phyloP scores from a whole-genome alignment of 2,329 filamentous ascomycete genomes.

The Diaporthe aspalathi region DNA sequence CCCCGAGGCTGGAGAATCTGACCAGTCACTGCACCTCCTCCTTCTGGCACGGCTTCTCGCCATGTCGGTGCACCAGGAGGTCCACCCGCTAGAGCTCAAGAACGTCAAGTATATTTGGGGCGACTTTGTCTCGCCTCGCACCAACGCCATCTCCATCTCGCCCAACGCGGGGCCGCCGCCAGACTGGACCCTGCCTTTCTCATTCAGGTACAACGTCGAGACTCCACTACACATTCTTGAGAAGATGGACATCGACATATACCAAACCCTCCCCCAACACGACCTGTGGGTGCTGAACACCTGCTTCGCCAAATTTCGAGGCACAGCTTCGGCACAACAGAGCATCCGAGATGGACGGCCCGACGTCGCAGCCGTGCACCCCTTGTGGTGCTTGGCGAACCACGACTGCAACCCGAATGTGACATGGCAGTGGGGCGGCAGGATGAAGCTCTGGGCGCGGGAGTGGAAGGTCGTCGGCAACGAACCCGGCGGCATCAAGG shows the following conservation, averaged over 20 bases:
- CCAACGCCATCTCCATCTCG: conserved; percentile 66
- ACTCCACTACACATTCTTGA: conserved; percentile 81
- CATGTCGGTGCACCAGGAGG: conserved; percentile 70
- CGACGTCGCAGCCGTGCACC: conserved; percentile 92
- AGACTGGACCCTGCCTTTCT: conserved; percentile 79
- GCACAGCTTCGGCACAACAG: conserved; percentile 88
- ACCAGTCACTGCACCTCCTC: conserved; percentile 71
- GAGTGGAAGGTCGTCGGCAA: conserved; percentile 66
- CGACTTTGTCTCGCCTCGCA: conserved; percentile 67
- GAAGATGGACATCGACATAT: conserved; percentile 87
- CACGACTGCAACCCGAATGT: conserved; percentile 97
- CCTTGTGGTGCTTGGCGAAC: conserved; percentile 95
- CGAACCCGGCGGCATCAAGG: conserved; percentile 71
- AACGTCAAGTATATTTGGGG: conserved; percentile 78
- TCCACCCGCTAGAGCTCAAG: conserved; percentile 71
- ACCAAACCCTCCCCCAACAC: conserved; percentile 66
- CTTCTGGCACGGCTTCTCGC: conserved; percentile 72
- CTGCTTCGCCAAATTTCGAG: conserved; percentile 91
- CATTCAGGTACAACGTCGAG: conserved; percentile 80
- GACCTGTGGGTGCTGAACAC: conserved; percentile 91
- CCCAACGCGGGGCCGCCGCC: conserved; percentile 67
- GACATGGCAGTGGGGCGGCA: conserved; percentile 89
- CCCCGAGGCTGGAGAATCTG: conserved; percentile 68
- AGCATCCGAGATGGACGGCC: conserved; percentile 82
- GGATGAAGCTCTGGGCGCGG: conserved; percentile 76